A percentile compares a stretch with the other conserved stretches of the same genome.
These are phyloP conservation scores for Ambrosiella cleistominuta DNA, from an alignment of 2,329 filamentous ascomycete species.

Conservation along the genomic window DNA sequence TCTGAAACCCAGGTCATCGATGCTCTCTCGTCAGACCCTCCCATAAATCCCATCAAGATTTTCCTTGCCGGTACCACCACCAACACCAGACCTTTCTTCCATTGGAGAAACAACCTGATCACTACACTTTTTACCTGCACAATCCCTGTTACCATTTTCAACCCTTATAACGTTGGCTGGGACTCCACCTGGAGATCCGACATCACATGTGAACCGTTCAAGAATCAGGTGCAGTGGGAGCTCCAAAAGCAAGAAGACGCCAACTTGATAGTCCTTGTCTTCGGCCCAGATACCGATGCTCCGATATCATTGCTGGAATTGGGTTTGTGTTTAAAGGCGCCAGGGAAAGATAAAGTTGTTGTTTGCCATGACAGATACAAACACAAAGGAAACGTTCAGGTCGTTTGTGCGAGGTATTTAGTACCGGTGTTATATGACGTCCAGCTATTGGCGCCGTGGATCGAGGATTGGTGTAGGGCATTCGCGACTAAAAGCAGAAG, in stretches of 20 bases:
- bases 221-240: slow-evolving; percentile 43
- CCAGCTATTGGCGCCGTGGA: not conserved
- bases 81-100: slow-evolving; percentile 18
- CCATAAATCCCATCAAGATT: slow-evolving; percentile 20
- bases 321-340: slow-evolving; percentile 30
- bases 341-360: slow-evolving; percentile 31
- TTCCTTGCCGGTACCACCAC: slow-evolving; percentile 44
- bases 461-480: not conserved
- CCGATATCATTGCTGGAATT: slow-evolving; percentile 44
- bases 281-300: slow-evolving; percentile 33
- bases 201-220: slow-evolving; percentile 27
- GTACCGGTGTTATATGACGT: slow-evolving; percentile 26
- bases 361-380: slow-evolving; percentile 33
- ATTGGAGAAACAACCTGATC: slow-evolving; percentile 32
- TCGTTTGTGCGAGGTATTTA: slow-evolving; percentile 33
- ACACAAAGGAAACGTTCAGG: slow-evolving; percentile 43
- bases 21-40: slow-evolving; percentile 17
- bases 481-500: too few species aligned
- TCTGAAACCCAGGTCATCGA: slow-evolving; percentile 18
- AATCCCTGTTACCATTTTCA: slow-evolving; percentile 34
- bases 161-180: slow-evolving; percentile 41
- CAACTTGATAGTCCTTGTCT: slow-evolving; percentile 38
- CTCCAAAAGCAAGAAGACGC: slow-evolving; percentile 35
- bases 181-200: slow-evolving; percentile 34
- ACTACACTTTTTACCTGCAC: slow-evolving; percentile 22